Percentiles rank a stretch among this genome's conserved stretches.
Evolutionary conservation across 2,329 filamentous ascomycete genomes (phyloP).

Genomic region (Verticillium tricorpus): DNA sequence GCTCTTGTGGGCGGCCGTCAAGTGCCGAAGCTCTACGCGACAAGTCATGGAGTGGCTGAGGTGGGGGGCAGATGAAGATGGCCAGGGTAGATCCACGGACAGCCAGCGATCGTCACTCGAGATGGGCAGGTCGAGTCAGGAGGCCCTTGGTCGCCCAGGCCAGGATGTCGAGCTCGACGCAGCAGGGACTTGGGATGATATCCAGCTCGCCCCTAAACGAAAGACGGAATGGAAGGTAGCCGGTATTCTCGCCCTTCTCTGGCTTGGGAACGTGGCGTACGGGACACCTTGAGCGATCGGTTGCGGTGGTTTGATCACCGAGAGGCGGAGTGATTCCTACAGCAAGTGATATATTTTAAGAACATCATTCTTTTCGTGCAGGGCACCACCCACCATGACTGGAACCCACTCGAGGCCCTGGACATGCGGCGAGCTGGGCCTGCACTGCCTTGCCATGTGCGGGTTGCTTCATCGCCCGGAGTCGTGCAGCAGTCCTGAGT

Average conservation of each 20-base stretch:
- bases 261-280: slow-evolving; percentile 11
- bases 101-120: background rate
- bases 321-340: background rate
- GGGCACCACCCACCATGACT: too few relatives aligned
- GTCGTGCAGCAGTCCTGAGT: background rate
- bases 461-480: background rate
- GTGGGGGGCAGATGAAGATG: background rate
- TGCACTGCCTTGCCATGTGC: too few relatives aligned
- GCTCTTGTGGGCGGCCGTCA: slow-evolving; percentile 13
- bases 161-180: background rate
- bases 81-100: background rate
- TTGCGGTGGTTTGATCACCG: background rate
- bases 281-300: background rate
- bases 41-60: slow-evolving; percentile 4
- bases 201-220: background rate
- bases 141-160: background rate
- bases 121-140: background rate
- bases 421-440: too few relatives aligned
- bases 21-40: slow-evolving; percentile 6
- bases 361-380: background rate
- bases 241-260: slow-evolving; percentile 7
- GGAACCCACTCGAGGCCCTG: too few relatives aligned
- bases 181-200: background rate
- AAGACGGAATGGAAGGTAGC: slow-evolving; percentile 3
- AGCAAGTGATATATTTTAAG: background rate